Conservation (phyloP, 805 yeast species). For the Zygoascus ofunaensis region DNA sequence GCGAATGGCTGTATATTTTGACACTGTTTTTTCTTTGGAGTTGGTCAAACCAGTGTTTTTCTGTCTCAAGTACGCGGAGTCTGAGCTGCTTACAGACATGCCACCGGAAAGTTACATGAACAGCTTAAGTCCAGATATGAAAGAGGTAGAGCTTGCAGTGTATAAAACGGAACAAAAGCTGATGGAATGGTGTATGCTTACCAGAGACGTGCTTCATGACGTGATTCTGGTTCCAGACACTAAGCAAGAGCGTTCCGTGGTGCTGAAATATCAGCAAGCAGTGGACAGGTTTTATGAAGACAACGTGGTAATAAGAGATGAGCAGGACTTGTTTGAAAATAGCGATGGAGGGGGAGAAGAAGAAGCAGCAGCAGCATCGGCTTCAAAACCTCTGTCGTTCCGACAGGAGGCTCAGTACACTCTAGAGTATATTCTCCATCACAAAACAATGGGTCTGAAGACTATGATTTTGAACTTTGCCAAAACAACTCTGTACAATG, state of each 20-base stretch:
- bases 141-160: constrained; percentile 2
- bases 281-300: not conserved
- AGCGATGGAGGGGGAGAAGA: not conserved
- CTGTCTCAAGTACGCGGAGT: constrained; percentile 12
- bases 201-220: constrained; percentile 8
- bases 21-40: constrained; percentile 18
- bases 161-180: not conserved
- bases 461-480: not conserved
- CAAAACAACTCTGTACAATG: not conserved
- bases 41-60: constrained; percentile 12
- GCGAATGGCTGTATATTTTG: constrained; percentile 19
- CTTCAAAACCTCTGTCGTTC: not conserved
- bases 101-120: not conserved
- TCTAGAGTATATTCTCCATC: not conserved
- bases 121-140: not conserved
- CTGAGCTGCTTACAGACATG: constrained; percentile 5
- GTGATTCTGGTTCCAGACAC: constrained; percentile 9
- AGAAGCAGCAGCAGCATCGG: too few species aligned
- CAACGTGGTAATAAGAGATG: not conserved
- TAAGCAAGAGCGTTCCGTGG: not conserved
- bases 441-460: not conserved
- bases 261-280: not conserved
- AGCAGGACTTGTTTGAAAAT: not conserved
- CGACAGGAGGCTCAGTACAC: not conserved
- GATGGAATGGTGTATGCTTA: constrained; percentile 9